Conservation (phyloP, 192 early-diverging fungal genomes). For the Backusella circina region DNA sequence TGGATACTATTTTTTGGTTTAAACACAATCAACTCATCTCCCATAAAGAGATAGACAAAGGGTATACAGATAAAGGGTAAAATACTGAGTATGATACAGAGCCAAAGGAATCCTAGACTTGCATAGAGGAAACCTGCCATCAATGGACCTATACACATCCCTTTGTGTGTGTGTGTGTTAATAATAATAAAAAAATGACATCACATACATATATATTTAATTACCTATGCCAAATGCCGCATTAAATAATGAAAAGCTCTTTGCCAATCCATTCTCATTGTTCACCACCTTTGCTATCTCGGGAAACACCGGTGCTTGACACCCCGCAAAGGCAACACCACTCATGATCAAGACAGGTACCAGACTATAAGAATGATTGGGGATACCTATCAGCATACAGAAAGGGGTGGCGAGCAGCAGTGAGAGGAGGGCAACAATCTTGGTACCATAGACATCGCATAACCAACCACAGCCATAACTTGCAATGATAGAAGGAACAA, state of each 20-base stretch:
- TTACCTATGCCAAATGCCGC: conserved; percentile 37
- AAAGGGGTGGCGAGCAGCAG: conserved; percentile 15
- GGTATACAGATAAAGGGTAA: conserved; percentile 18
- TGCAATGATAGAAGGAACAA: conserved; percentile 32
- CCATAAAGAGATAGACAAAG: conserved; percentile 8
- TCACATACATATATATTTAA: no score
- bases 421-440: conserved; percentile 28
- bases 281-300: conserved; percentile 40
- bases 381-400: conserved; percentile 11
- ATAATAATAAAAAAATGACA: no score
- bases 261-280: conserved; percentile 36
- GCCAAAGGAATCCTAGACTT: conserved; percentile 32
- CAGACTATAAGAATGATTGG: conserved; percentile 24
- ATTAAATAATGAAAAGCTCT: conserved; percentile 42
- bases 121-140: conserved; percentile 22
- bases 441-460: conserved; percentile 41
- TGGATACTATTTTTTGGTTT: not conserved
- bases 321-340: conserved; percentile 34
- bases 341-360: conserved; percentile 31
- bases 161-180: not conserved
- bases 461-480: conserved; percentile 41
- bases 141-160: conserved; percentile 26
- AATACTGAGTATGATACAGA: conserved; percentile 14
- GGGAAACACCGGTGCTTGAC: conserved; percentile 38
- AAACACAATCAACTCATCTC: not conserved